Evolutionary conservation across 352 stramenopile species (phyloP), one percentile per base, ranked within the genome.

Genomic region (Hyaloperonospora brassicae): DNA sequence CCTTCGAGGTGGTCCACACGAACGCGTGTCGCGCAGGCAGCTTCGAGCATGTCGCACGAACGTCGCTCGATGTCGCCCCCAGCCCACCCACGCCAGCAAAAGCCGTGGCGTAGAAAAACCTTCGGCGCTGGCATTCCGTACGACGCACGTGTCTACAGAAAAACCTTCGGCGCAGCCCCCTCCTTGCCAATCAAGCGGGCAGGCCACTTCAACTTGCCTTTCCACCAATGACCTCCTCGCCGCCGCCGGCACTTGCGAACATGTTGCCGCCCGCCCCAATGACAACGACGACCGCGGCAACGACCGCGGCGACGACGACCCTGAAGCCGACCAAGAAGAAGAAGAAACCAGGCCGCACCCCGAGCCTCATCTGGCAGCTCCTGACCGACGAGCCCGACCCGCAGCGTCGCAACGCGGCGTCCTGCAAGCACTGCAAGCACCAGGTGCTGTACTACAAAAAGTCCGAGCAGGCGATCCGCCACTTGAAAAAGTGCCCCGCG

Each of bases 391-490:
- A 92, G 47, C 72, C 75, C 12, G 74, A 88, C 62, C 81, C 81
- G 47, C 79, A 92, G 56, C 75, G 79, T 9, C 79, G 79, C 59
- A 89, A 89, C 48, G 64, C 81, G 7, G 74, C 81, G 30, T 60
- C 75, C 25, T 92, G 81, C 63, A 92, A 92, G 61, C 81, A 92
- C 61, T 92, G 81, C 66, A 88, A 92, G 64, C 75, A 89, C 56
- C 73, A 88, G 34, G 81, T 92, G 38, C 48, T 86, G 23, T 92
- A 92, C 65, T 92, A 92, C 63, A 92, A 92, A 49, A 92, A 89
- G 51, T 92, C 81, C 27, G 81, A 92, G 67, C 81, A 92, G 51
- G 79, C 79, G 17, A 85, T 92, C 40, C 79, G 81, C 30, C 81
- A 92, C 52, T 44, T 92, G 10, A 92, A 92, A 47, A 89, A 88